phyloP scores from a whole-genome alignment of 768 basidiomycete species.

The Mycena albidolilacea region DNA sequence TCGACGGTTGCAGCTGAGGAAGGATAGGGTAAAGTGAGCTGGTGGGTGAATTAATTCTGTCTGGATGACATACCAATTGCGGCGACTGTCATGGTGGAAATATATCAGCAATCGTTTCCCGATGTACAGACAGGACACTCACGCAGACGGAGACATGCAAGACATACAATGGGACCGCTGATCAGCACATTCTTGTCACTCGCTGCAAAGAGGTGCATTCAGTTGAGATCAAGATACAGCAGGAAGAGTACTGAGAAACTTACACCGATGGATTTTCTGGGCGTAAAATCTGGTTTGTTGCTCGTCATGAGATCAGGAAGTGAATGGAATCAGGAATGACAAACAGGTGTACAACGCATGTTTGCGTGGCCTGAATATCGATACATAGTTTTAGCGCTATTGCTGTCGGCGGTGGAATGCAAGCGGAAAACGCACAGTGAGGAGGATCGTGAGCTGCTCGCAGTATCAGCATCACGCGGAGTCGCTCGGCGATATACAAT shows the following conservation, averaged over 20 bases:
- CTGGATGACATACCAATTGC: conserved; percentile 39
- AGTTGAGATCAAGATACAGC: not conserved
- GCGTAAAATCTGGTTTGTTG: conserved; percentile 11
- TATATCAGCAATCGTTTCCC: not conserved
- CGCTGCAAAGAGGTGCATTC: conserved; percentile 35
- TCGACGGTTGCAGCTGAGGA: conserved; percentile 43
- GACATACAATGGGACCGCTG: conserved; percentile 43
- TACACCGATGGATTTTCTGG: conserved; percentile 33
- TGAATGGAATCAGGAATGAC: not conserved
- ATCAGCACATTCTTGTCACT: conserved; percentile 47
- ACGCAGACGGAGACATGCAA: conserved; percentile 45
- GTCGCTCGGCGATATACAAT: too few relatives aligned
- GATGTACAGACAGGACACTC: conserved; percentile 21
- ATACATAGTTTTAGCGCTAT: not conserved
- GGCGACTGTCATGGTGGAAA: conserved; percentile 36
- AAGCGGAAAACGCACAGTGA: conserved; percentile 20
- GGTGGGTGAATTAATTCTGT: not conserved
- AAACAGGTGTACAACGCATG: conserved; percentile 46
- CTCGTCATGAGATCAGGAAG: not conserved
- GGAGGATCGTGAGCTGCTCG: conserved; percentile 27
- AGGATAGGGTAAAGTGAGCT: not conserved
- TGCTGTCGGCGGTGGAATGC: not conserved
- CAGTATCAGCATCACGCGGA: not conserved
- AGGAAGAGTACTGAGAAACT: conserved; percentile 11
- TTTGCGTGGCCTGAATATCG: conserved; percentile 43